Evolutionary conservation across 2,329 filamentous ascomycete species (phyloP).

Genomic region (Xylaria arbuscula): DNA sequence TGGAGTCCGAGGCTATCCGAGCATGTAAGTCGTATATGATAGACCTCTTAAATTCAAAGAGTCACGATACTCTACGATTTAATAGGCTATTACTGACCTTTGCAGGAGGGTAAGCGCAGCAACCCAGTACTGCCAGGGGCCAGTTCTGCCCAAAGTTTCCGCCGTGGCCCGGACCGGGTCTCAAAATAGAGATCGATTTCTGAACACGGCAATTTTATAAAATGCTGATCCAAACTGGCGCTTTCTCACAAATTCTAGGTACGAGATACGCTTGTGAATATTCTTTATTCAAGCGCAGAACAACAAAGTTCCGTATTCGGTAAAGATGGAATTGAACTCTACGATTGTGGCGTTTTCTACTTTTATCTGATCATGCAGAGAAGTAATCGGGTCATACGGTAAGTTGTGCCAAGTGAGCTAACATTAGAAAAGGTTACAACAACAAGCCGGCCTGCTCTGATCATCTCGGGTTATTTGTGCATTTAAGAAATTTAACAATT

Average conservation of each 20-base stretch:
- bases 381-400: not conserved
- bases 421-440: not conserved
- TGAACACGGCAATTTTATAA: constrained; percentile 19
- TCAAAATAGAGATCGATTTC: constrained; percentile 10
- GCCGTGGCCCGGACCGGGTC: not conserved
- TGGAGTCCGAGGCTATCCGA: too few relatives aligned
- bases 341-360: not conserved
- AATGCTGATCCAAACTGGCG: not conserved
- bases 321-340: not conserved
- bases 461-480: not conserved
- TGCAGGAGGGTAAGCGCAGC: not conserved
- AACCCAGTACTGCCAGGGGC: not conserved
- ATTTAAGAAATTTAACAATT: not conserved
- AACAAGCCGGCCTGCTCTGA: not conserved
- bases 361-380: not conserved
- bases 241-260: not conserved
- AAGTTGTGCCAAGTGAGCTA: not conserved
- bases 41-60: too few relatives aligned
- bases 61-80: too few relatives aligned
- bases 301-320: not conserved
- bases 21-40: too few relatives aligned
- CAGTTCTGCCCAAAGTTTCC: not conserved
- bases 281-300: not conserved
- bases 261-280: not conserved
- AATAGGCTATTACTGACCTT: too few relatives aligned